Evolutionary conservation across 2,329 filamentous ascomycete genomes (phyloP).

Genomic region (Dothideomycetes sp.): DNA sequence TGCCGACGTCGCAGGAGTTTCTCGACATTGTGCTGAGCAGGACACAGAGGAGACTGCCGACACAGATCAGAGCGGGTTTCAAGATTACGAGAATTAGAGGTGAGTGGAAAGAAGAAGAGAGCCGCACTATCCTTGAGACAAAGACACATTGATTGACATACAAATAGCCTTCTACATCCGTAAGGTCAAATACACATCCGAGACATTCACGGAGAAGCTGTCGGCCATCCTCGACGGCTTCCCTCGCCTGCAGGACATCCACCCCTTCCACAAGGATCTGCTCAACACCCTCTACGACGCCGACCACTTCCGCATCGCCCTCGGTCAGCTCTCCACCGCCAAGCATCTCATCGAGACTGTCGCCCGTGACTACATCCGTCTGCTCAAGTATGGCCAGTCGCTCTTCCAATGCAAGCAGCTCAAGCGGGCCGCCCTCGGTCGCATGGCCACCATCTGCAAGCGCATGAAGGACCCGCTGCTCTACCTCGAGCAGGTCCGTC

Average conservation of each 20-base stretch:
- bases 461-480: slow-evolving; percentile 87
- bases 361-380: slow-evolving; percentile 86
- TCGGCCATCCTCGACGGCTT: slow-evolving; percentile 84
- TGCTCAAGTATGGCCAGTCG: slow-evolving; percentile 92
- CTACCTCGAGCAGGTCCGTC: slow-evolving; percentile 92
- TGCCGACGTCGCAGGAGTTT: slow-evolving; percentile 85
- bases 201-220: slow-evolving; percentile 94
- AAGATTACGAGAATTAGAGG: slow-evolving; percentile 82
- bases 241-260: slow-evolving; percentile 84
- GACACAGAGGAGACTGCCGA: slow-evolving; percentile 85
- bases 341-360: slow-evolving; percentile 97
- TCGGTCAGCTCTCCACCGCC: slow-evolving; percentile 89
- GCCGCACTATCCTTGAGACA: neutral
- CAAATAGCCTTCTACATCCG: slow-evolving; percentile 75
- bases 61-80: slow-evolving; percentile 91
- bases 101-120: slow-evolving; percentile 19
- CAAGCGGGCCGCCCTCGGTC: slow-evolving; percentile 88
- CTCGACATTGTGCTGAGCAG: slow-evolving; percentile 92
- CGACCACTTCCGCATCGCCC: slow-evolving; percentile 93
- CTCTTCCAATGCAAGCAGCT: slow-evolving; percentile 99
- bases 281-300: slow-evolving; percentile 98
- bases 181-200: slow-evolving; percentile 96
- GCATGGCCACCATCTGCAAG: slow-evolving; percentile 96
- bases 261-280: slow-evolving; percentile 83
- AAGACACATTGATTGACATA: slow-evolving; percentile 11